Evolutionary conservation across 768 basidiomycete species (phyloP).

Genomic region (Auricularia sp.): DNA sequence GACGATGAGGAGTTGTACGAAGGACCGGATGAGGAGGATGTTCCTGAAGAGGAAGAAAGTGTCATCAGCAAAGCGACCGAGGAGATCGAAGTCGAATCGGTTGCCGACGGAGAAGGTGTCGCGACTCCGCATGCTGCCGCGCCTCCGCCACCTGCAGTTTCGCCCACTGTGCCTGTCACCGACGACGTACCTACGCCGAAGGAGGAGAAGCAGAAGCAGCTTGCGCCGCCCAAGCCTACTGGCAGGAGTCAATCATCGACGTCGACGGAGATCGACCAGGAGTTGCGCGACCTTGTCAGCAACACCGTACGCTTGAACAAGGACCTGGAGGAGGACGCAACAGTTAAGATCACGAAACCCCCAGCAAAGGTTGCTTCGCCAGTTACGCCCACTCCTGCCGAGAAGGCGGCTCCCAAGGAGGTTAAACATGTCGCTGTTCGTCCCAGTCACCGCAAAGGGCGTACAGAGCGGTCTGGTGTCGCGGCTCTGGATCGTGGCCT

Average conservation of each 20-base stretch:
- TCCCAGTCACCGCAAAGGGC: conserved; percentile 19
- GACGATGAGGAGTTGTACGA: conserved; percentile 50
- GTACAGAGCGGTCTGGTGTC: conserved; percentile 70
- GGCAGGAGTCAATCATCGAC: conserved; percentile 20
- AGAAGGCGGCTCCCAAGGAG: conserved; percentile 12
- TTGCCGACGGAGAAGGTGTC: conserved; percentile 4
- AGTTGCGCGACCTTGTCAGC: conserved; percentile 3
- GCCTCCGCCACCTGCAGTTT: neutral
- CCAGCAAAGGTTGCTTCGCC: conserved; percentile 17
- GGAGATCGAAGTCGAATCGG: neutral
- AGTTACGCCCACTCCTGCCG: conserved; percentile 22
- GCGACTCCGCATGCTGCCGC: conserved; percentile 1
- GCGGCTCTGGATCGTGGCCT: conserved; percentile 68
- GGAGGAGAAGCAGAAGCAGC: conserved; percentile 29
- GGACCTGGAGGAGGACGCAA: neutral
- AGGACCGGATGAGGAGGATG: conserved; percentile 33
- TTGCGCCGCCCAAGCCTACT: conserved; percentile 17
- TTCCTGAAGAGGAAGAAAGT: conserved; percentile 21
- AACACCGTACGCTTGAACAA: conserved; percentile 3
- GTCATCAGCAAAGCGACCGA: conserved; percentile 1
- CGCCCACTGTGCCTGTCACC: neutral
- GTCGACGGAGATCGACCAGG: conserved; percentile 1
- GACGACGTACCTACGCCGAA: conserved; percentile 11
- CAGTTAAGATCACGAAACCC: neutral
- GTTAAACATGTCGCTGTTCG: conserved; percentile 12